A percentile compares a stretch with the other conserved stretches of the same genome.
Conservation (phyloP, 2,329 filamentous ascomycete species). For the Penicillium sp. region DNA sequence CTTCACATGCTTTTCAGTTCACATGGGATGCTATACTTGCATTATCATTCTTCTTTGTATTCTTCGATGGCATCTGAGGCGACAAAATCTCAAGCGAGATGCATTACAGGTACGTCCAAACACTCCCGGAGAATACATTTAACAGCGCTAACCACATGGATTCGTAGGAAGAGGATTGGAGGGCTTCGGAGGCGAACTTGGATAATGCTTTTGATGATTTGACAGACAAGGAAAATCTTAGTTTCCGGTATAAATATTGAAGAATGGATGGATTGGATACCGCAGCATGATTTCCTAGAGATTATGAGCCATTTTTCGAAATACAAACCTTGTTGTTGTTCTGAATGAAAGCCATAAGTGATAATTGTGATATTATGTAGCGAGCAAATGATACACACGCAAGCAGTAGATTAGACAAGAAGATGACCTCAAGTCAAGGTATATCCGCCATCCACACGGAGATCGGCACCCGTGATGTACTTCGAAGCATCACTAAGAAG, state of each 20-base stretch:
- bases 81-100: slow-evolving; percentile 3
- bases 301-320: too few species aligned
- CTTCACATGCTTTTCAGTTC: slow-evolving; percentile 6
- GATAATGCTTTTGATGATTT: slow-evolving; percentile 10
- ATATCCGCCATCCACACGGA: slow-evolving; percentile 87
- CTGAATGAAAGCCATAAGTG: too few species aligned
- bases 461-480: slow-evolving; percentile 76
- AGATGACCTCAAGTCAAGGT: slow-evolving; percentile 66
- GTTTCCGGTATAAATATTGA: not conserved
- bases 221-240: not conserved
- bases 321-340: too few species aligned
- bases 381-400: too few species aligned
- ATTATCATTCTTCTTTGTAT: slow-evolving; percentile 5
- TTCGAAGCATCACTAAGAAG: slow-evolving; percentile 76
- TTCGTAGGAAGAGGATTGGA: slow-evolving; percentile 6
- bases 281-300: too few species aligned
- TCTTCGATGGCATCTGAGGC: slow-evolving; percentile 4
- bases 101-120: slow-evolving; percentile 4
- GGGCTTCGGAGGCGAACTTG: slow-evolving; percentile 5
- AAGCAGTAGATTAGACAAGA: not conserved
- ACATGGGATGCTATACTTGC: slow-evolving; percentile 5
- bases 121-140: not conserved
- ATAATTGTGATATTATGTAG: too few species aligned
- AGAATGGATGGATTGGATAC: too few species aligned
- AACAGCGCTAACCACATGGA: not conserved